Evolutionary conservation across 2,329 filamentous ascomycete species (phyloP).

Genomic region (Phialocephala sp.): DNA sequence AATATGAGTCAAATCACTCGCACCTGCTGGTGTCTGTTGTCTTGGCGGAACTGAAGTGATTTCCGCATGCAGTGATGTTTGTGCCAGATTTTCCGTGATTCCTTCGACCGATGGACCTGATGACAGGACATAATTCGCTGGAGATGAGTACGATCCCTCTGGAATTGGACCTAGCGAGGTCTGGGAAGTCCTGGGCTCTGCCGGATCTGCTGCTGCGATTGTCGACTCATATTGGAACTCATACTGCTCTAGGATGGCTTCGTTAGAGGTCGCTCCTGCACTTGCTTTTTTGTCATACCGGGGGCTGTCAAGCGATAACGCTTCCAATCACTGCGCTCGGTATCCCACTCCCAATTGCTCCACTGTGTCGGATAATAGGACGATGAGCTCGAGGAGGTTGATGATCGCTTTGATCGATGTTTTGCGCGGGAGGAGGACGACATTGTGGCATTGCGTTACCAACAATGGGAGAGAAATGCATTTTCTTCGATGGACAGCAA

Average conservation of each 20-base stretch:
- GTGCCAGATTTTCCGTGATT: background rate
- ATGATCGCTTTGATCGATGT: conserved; percentile 6
- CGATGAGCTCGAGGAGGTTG: background rate
- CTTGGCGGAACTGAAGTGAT: background rate
- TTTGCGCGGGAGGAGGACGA: conserved; percentile 13
- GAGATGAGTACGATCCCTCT: background rate
- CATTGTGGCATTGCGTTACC: conserved; percentile 13
- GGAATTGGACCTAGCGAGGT: background rate
- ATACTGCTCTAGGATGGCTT: conserved; percentile 14
- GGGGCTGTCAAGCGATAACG: conserved; percentile 13
- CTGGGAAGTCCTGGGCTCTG: conserved; percentile 13
- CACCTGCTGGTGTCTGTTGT: background rate
- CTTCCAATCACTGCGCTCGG: background rate
- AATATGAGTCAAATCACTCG: conserved; percentile 12
- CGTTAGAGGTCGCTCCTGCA: background rate
- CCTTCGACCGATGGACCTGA: background rate
- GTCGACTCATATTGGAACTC: conserved; percentile 19
- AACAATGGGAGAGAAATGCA: background rate
- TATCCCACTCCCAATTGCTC: conserved; percentile 23
- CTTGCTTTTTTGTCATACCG: conserved; percentile 9
- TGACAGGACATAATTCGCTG: background rate
- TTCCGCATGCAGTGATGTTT: background rate
- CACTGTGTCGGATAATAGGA: conserved; percentile 18
- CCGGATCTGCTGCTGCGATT: background rate
- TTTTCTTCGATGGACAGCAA: conserved; percentile 8